Evolutionary conservation across 2,329 filamentous ascomycete species (phyloP), one percentile per base, ranked within the genome.

Genomic region (Phoma sp.): DNA sequence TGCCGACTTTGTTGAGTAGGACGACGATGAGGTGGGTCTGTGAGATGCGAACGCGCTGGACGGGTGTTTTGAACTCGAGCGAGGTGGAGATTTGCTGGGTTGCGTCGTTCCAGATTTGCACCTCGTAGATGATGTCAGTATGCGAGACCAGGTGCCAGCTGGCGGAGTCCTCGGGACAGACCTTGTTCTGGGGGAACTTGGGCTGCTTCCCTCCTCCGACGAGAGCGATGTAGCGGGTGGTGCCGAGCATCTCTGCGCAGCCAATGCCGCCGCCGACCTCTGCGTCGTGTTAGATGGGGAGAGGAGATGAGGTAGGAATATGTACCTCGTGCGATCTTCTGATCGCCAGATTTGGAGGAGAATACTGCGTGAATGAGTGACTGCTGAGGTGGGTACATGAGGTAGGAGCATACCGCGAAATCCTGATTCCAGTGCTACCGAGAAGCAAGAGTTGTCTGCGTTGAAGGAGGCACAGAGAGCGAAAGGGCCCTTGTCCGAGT

Each of bases 61-160:
- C 86, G 1, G 90, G 86, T 17, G 91, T 92, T 53, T 91, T 84
- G 57, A 93, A 88, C 51, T 93, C 89, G 65, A 98, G 80, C 3
- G 82, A 90, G 59, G 93, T 89, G 12, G 91, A 82, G 7, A 88
- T 86, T 61, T 88, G 89, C 57, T 89, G 86, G 62, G 90, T 90
- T 56, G 86, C 83, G 67, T 96, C 92, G 74, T 99, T 93, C 93
- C 93, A 98, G 65, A 98, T 90, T 61, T 96, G 87, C 42, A 93
- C 83, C 85, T 88, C 52, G 20, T 62, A 51, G 65, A 47, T 51
- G 37, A 58, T 63, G 66, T 73, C 67, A 72, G 57, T 66, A 32
- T 58, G 36, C 58, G 50, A 47, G 58, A 71, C 42, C 10, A 66
- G 43, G 7, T 64, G 56, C 68, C 67, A 72, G 62, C 58, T 62